A percentile compares a stretch with the other conserved stretches of the same genome.
Conservation (phyloP, 2,329 filamentous ascomycete genomes). For the Hypoxylon sp. region DNA sequence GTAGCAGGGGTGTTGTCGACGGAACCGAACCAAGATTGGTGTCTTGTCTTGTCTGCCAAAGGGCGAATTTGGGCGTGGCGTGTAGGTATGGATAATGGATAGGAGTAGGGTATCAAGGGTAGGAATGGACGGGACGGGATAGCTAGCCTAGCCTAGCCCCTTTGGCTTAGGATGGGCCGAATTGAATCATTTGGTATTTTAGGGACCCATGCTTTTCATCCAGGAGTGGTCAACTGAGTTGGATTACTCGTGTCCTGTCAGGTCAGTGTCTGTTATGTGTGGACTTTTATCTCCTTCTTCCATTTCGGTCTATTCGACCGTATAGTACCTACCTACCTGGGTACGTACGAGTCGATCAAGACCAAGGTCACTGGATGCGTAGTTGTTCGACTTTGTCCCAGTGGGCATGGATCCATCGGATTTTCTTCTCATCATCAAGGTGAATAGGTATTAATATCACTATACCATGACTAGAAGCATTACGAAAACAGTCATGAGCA, state of each 20-base stretch:
- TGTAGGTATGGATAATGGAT: slow-evolving; percentile 2
- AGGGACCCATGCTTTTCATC: neutral
- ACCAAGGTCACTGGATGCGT: no score
- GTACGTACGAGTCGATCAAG: no score
- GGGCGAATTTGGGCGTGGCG: slow-evolving; percentile 11
- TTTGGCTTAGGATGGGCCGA: slow-evolving; percentile 3
- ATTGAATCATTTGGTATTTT: slow-evolving; percentile 1
- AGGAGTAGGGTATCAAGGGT: neutral
- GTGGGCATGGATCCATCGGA: no score
- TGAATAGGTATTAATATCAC: no score
- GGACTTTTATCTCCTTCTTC: neutral
- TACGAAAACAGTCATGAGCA: neutral
- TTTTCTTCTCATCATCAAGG: no score
- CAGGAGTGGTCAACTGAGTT: neutral
- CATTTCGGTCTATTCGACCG: neutral
- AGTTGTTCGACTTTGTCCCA: no score
- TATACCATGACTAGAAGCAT: no score
- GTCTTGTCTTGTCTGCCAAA: no score
- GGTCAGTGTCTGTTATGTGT: neutral
- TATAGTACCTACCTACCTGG: no score
- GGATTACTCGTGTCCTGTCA: neutral
- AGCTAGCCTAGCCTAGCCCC: neutral
- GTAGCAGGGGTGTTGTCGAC: no score
- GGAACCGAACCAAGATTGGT: slow-evolving; percentile 9
- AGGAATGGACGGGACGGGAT: neutral